Conservation (phyloP, 352 stramenopile genomes). For the Ophiocytium majus region DNA sequence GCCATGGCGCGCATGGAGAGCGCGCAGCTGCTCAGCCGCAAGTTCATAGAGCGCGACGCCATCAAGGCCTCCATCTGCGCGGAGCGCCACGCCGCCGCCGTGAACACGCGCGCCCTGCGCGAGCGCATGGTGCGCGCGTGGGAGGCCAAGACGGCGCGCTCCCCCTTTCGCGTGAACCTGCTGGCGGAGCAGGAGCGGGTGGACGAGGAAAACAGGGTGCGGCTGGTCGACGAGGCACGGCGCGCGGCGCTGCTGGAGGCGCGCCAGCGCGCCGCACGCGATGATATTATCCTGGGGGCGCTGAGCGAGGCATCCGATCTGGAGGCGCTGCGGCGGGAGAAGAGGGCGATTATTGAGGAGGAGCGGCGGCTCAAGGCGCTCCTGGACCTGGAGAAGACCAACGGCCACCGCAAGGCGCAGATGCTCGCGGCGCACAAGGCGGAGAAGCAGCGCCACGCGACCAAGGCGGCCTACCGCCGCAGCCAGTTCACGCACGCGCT, state of each 20-base stretch:
- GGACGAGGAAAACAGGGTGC: slow-evolving; percentile 80
- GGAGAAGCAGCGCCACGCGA: slow-evolving; percentile 79
- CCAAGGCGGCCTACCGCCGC: slow-evolving; percentile 76
- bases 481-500: slow-evolving; percentile 58
- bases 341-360: slow-evolving; percentile 88
- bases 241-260: slow-evolving; percentile 74
- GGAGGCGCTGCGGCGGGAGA: slow-evolving; percentile 82
- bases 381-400: slow-evolving; percentile 87
- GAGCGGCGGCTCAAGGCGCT: slow-evolving; percentile 85
- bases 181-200: slow-evolving; percentile 88
- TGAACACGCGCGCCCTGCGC: slow-evolving; percentile 34
- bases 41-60: slow-evolving; percentile 51
- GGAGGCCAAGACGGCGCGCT: slow-evolving; percentile 80
- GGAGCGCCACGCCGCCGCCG: slow-evolving; percentile 20
- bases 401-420: slow-evolving; percentile 82
- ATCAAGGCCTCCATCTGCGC: slow-evolving; percentile 37
- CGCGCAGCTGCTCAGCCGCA: slow-evolving; percentile 44
- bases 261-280: slow-evolving; percentile 78
- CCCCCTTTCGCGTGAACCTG: slow-evolving; percentile 84
- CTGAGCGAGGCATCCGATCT: slow-evolving; percentile 81
- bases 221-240: slow-evolving; percentile 70
- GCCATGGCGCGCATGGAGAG: slow-evolving; percentile 49
- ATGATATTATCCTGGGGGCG: slow-evolving; percentile 84
- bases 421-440: slow-evolving; percentile 79
- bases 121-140: slow-evolving; percentile 61